Evolutionary conservation across 2,329 filamentous ascomycete genomes (phyloP).

Genomic region (Ceratocystiopsis brevicomis): DNA sequence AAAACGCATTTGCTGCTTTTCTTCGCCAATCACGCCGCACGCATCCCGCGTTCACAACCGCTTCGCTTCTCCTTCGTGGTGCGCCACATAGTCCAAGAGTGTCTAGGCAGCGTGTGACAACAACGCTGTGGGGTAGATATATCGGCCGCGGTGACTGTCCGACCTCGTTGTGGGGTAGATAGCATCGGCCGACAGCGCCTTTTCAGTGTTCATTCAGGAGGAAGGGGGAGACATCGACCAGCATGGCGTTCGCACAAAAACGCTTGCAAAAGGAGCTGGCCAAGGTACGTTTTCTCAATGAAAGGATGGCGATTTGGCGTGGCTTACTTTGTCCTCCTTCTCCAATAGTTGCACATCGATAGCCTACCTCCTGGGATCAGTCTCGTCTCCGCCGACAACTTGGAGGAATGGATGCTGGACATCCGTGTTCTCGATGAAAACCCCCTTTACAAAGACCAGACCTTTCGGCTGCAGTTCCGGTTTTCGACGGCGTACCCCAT

Average conservation of each 20-base stretch:
- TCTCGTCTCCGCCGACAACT: slow-evolving; percentile 62
- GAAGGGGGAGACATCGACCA: background rate
- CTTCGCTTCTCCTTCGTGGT: too few relatives aligned
- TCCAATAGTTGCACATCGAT: slow-evolving; percentile 27
- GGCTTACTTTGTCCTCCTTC: too few relatives aligned
- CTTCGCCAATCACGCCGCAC: too few relatives aligned
- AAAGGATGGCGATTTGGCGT: too few relatives aligned
- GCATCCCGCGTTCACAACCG: too few relatives aligned
- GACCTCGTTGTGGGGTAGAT: too few relatives aligned
- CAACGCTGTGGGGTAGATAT: too few relatives aligned
- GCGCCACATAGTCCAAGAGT: too few relatives aligned
- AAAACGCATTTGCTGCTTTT: too few relatives aligned
- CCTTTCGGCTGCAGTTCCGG: slow-evolving; percentile 69
- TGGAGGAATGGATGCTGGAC: slow-evolving; percentile 83
- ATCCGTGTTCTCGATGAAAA: slow-evolving; percentile 81
- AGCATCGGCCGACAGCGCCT: background rate
- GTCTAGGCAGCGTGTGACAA: too few relatives aligned
- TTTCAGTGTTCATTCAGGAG: background rate
- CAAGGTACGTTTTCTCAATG: slow-evolving; percentile 23
- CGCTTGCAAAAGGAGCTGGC: slow-evolving; percentile 39
- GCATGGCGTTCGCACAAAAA: slow-evolving; percentile 29
- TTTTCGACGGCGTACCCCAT: slow-evolving; percentile 81
- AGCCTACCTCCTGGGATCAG: slow-evolving; percentile 51
- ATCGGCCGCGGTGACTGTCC: background rate
- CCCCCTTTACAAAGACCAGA: slow-evolving; percentile 65